phyloP scores from a whole-genome alignment of 768 basidiomycete genomes.

The Hemileccinum impolitum region DNA sequence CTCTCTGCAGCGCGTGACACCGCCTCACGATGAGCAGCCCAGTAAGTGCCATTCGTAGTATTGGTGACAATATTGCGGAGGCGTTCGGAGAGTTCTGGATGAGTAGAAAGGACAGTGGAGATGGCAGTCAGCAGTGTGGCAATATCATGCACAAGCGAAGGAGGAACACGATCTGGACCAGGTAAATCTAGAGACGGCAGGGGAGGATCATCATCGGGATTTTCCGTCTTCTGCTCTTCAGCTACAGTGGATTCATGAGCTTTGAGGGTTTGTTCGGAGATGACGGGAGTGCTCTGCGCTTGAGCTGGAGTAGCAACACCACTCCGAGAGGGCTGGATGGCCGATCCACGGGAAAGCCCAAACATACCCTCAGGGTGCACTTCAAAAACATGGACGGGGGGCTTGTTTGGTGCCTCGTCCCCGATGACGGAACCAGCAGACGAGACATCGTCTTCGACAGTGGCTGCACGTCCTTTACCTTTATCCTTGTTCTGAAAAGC shows the following conservation, averaged over 20 bases:
- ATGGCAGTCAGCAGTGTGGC: constrained; percentile 57
- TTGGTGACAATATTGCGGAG: constrained; percentile 64
- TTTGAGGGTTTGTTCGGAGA: constrained; percentile 22
- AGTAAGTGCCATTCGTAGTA: constrained; percentile 63
- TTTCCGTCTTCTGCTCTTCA: constrained; percentile 11
- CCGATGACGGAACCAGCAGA: constrained; percentile 42
- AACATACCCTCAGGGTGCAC: constrained; percentile 30
- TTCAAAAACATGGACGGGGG: constrained; percentile 59
- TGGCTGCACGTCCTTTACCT: constrained; percentile 31
- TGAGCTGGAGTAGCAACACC: constrained; percentile 32
- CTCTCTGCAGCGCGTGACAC: constrained; percentile 57
- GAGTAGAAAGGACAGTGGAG: constrained; percentile 51
- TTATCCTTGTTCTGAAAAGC: constrained; percentile 47
- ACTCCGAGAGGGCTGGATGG: constrained; percentile 11
- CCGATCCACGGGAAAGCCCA: constrained; percentile 14
- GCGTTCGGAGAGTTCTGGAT: constrained; percentile 70
- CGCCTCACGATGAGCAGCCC: constrained; percentile 58
- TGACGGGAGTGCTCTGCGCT: constrained; percentile 41
- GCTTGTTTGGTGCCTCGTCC: constrained; percentile 48
- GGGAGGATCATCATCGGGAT: constrained; percentile 43
- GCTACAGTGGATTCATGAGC: constrained; percentile 6
- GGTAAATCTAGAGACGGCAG: constrained; percentile 44
- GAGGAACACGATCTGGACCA: constrained; percentile 23
- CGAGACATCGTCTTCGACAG: constrained; percentile 32
- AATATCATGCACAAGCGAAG: constrained; percentile 62